Evolutionary conservation across 495 filamentous ascomycete genomes (phyloP).

Genomic region (Annulohypoxylon nitens): DNA sequence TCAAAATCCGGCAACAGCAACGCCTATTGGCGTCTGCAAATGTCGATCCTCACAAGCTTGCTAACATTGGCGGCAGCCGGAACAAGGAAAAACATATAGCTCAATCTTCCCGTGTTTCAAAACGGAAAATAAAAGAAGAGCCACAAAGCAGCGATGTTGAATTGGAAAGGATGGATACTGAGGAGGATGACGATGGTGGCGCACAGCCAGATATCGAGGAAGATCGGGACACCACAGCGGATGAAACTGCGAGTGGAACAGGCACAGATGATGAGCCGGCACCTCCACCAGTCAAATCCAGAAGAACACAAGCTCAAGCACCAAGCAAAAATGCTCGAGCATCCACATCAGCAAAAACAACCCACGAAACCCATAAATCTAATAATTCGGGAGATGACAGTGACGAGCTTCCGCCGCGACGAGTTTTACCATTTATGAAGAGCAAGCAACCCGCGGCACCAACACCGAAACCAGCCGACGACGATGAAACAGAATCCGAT

Average conservation of each 20-base stretch:
- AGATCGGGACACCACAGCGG: conserved; percentile 56
- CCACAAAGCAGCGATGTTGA: conserved; percentile 59
- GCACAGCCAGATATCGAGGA: conserved; percentile 46
- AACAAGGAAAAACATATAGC: conserved; percentile 40
- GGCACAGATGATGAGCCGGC: conserved; percentile 59
- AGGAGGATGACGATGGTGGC: conserved; percentile 50
- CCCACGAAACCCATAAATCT: conserved; percentile 19
- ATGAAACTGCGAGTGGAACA: conserved; percentile 60
- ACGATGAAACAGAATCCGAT: conserved; percentile 59
- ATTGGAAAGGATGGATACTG: conserved; percentile 73
- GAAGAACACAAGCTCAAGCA: conserved; percentile 30
- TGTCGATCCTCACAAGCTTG: conserved; percentile 62
- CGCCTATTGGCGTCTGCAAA: conserved; percentile 73
- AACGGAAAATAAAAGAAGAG: conserved; percentile 68
- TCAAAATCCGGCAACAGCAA: conserved; percentile 89
- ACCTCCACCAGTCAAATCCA: conserved; percentile 36
- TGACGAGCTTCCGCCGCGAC: conserved; percentile 39
- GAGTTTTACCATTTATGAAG: conserved; percentile 53
- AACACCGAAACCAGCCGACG: conserved; percentile 44
- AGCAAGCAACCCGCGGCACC: conserved; percentile 42
- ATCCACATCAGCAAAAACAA: conserved; percentile 44
- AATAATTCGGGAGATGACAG: conserved; percentile 31
- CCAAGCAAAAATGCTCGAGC: conserved; percentile 34
- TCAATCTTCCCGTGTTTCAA: conserved; percentile 56
- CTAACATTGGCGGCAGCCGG: conserved; percentile 36